phyloP scores from a whole-genome alignment of 2,329 filamentous ascomycete genomes.

The Epichloe amarillans region DNA sequence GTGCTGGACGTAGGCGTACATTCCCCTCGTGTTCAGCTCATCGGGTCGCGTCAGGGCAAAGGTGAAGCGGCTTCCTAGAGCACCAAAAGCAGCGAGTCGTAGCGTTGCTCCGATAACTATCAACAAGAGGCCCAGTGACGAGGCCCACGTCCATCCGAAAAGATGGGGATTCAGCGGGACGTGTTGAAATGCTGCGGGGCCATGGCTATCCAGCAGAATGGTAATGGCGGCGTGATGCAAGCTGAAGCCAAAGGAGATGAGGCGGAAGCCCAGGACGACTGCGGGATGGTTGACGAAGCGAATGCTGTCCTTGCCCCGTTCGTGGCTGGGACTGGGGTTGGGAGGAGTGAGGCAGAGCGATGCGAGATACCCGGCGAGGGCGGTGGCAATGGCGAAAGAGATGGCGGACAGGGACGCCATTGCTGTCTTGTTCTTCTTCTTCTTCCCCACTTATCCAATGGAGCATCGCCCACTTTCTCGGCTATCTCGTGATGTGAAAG shows the following conservation, averaged over 20 bases:
- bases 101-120: conserved; percentile 17
- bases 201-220: background rate
- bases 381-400: conserved; percentile 1
- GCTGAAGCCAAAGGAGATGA: background rate
- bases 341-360: conserved; percentile 1
- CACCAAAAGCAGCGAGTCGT: conserved; percentile 25
- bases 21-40: conserved; percentile 26
- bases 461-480: too few relatives aligned
- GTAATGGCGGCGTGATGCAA: background rate
- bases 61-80: conserved; percentile 38
- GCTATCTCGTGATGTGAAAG: too few relatives aligned
- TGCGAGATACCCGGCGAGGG: conserved; percentile 1
- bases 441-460: too few relatives aligned
- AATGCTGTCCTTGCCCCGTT: conserved; percentile 3
- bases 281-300: background rate
- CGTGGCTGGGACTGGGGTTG: background rate
- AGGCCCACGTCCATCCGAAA: conserved; percentile 20
- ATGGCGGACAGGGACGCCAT: conserved; percentile 3
- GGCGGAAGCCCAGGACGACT: background rate
- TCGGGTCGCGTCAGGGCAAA: conserved; percentile 35
- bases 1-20: conserved; percentile 38
- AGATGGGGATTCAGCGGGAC: conserved; percentile 13
- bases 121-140: conserved; percentile 17
- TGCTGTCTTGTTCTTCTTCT: background rate
- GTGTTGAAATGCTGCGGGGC: background rate